Conservation (phyloP, 2,329 filamentous ascomycete genomes). For the Epichloe elymi region DNA sequence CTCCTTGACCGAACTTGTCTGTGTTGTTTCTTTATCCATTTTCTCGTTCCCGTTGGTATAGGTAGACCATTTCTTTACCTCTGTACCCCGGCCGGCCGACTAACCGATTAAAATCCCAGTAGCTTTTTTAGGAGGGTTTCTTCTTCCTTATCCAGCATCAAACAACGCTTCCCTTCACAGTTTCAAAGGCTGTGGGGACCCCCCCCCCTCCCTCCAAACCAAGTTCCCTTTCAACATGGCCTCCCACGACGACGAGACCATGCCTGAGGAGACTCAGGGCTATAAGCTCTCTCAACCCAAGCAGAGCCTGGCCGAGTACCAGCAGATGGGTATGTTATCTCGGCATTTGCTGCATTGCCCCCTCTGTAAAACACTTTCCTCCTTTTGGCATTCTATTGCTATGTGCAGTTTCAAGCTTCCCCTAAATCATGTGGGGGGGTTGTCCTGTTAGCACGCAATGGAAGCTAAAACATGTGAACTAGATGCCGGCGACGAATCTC, state of each 20-base stretch:
- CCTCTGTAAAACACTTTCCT: not conserved
- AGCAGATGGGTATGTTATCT: constrained; percentile 65
- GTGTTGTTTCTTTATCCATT: not conserved
- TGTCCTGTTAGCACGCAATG: not conserved
- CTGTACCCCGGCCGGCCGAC: not conserved
- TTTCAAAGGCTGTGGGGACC: not conserved
- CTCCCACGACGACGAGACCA: constrained; percentile 63
- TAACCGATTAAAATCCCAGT: not conserved
- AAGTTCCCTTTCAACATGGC: constrained; percentile 35
- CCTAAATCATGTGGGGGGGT: not conserved
- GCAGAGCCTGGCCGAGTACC: constrained; percentile 92
- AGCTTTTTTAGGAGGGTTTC: not conserved
- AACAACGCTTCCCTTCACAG: not conserved
- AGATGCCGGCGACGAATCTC: constrained; percentile 73
- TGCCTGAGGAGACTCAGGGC: constrained; percentile 79
- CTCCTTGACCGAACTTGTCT: constrained; percentile 6
- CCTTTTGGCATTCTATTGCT: not conserved
- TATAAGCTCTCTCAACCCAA: constrained; percentile 96
- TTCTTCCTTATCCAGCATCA: not conserved
- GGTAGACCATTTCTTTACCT: not conserved
- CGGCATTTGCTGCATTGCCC: not conserved
- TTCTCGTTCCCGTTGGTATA: not conserved
- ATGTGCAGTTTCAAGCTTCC: not conserved
- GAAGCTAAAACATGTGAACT: not conserved
- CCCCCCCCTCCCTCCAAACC: not conserved